These are phyloP conservation scores for Ogataea pilisensis DNA, from an alignment of 805 yeast genomes.

Conservation along the genomic window DNA sequence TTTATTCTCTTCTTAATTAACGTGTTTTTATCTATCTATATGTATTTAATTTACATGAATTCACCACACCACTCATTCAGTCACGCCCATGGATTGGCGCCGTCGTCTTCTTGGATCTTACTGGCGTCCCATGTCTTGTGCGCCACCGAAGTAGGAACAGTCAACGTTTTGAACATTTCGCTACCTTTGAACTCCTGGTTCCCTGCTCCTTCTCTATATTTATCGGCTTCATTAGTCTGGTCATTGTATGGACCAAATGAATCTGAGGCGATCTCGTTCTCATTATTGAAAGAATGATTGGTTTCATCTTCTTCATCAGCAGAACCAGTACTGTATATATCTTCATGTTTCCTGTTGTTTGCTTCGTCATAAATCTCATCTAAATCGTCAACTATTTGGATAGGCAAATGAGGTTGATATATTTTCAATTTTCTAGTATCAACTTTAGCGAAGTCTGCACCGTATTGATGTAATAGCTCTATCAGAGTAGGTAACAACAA, in stretches of 20 bases:
- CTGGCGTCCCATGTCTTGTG: slow-evolving; percentile 51
- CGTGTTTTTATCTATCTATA: too few species aligned
- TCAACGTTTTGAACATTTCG: slow-evolving; percentile 45
- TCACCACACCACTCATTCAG: too few species aligned
- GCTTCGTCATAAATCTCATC: slow-evolving; percentile 58
- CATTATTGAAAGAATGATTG: too few species aligned
- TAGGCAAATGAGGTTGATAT: slow-evolving; percentile 71
- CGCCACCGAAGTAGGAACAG: slow-evolving; percentile 45
- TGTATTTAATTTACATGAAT: too few species aligned
- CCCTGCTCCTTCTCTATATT: too few species aligned
- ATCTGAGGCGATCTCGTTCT: too few species aligned
- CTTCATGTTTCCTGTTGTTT: slow-evolving; percentile 11
- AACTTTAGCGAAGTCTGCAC: slow-evolving; percentile 67
- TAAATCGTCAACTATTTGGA: slow-evolving; percentile 63
- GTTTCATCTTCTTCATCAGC: background rate
- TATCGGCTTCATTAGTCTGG: slow-evolving; percentile 6
- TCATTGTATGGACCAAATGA: background rate
- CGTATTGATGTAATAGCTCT: slow-evolving; percentile 72
- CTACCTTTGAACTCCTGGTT: slow-evolving; percentile 33
- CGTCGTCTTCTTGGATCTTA: slow-evolving; percentile 42
- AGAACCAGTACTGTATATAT: slow-evolving; percentile 1
- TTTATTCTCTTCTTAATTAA: too few species aligned
- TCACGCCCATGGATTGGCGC: slow-evolving; percentile 61
- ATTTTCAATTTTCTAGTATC: slow-evolving; percentile 48
- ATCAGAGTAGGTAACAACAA: slow-evolving; percentile 67